Conservation (phyloP, 2,329 filamentous ascomycete genomes). For the Zymoseptoria crescenta region DNA sequence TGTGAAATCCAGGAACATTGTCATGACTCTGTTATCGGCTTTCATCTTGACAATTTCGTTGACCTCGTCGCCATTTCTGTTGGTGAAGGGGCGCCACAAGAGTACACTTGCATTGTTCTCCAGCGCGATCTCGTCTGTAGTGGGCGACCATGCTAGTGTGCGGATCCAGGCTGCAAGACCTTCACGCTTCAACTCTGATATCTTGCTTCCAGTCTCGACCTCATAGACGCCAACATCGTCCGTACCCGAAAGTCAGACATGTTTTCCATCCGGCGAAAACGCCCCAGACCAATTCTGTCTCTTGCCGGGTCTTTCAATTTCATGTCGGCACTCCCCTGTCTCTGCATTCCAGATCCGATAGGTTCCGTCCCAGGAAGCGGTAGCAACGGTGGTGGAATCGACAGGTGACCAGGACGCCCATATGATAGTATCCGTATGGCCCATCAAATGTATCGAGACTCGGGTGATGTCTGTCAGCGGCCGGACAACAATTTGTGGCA, state of each 20-base stretch:
- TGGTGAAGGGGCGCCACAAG: conserved; percentile 5
- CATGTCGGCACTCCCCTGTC: conserved; percentile 4
- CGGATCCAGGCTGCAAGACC: conserved; percentile 2
- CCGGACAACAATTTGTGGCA: conserved; percentile 11
- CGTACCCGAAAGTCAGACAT: conserved; percentile 9
- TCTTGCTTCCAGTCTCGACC: background rate
- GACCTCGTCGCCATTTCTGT: background rate
- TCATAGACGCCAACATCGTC: conserved; percentile 3
- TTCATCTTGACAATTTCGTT: conserved; percentile 1
- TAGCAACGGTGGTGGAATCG: conserved; percentile 11
- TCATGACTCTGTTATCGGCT: background rate
- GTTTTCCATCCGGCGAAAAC: conserved; percentile 12
- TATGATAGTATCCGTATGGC: conserved; percentile 16
- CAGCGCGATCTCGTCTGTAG: conserved; percentile 1
- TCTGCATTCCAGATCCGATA: conserved; percentile 13
- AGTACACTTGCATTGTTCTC: background rate
- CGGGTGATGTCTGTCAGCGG: background rate
- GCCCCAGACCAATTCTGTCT: conserved; percentile 10
- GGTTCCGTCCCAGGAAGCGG: conserved; percentile 13
- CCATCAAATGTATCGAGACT: conserved; percentile 3
- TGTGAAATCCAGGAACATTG: background rate
- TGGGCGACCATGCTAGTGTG: conserved; percentile 4
- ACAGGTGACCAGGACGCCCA: conserved; percentile 15
- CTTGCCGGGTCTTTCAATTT: conserved; percentile 7
- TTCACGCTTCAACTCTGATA: background rate